phyloP scores from a whole-genome alignment of 306 rosid genomes.

The Casuarina glauca region DNA sequence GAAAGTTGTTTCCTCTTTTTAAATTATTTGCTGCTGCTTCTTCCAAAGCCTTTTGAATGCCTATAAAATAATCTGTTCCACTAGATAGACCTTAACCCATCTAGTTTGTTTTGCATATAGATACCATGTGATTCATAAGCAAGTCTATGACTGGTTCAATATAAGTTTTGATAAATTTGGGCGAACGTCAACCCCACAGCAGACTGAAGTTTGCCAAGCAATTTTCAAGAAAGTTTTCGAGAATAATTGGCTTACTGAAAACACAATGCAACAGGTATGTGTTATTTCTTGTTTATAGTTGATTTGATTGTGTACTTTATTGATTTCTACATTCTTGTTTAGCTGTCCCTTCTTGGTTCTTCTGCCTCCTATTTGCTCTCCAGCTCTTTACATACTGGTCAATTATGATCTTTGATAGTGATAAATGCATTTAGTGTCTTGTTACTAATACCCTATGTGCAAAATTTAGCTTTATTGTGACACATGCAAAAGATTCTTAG shows the following conservation, averaged over 20 bases:
- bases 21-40: not conserved
- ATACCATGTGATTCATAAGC: constrained; percentile 76
- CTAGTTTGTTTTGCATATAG: constrained; percentile 31
- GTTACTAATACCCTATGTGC: constrained; percentile 5
- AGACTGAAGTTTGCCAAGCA: constrained; percentile 89
- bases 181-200: constrained; percentile 82
- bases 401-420: not conserved
- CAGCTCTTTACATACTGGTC: not conserved
- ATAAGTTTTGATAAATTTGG: constrained; percentile 94
- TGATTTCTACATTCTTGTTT: constrained; percentile 10
- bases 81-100: not conserved
- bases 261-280: constrained; percentile 85
- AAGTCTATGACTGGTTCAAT: constrained; percentile 84
- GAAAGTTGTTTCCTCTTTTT: not conserved
- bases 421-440: not conserved
- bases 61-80: not conserved
- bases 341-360: constrained; percentile 1
- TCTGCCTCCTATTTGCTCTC: not conserved
- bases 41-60: not conserved
- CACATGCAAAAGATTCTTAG: constrained; percentile 78
- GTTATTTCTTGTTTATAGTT: constrained; percentile 17
- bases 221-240: constrained; percentile 65
- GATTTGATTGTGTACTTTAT: not conserved
- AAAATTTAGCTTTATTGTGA: constrained; percentile 84
- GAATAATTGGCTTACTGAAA: constrained; percentile 81